phyloP scores from a whole-genome alignment of 2,329 filamentous ascomycete species.

The Dactylella cylindrospora region DNA sequence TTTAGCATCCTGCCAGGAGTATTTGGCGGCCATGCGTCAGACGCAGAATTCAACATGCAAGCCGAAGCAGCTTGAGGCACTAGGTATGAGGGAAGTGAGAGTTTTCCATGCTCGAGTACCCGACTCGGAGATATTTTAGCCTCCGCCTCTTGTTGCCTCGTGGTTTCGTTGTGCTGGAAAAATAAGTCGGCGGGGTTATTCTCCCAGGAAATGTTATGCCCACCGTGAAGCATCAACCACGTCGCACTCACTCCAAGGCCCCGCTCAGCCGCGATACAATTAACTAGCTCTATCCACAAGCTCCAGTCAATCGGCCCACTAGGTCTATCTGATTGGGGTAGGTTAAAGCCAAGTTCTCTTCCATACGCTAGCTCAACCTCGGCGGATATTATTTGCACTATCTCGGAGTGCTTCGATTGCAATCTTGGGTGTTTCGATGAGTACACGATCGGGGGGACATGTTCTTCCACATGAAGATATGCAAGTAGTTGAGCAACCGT shows the following conservation, averaged over 20 bases:
- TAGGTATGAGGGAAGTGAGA: conserved; percentile 29
- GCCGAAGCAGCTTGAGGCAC: conserved; percentile 25
- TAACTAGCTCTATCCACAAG: conserved; percentile 39
- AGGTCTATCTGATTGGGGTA: conserved; percentile 13
- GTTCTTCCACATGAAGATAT: conserved; percentile 38
- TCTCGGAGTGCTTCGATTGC: conserved; percentile 13
- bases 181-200: background rate
- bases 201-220: conserved; percentile 25
- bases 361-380: conserved; percentile 32
- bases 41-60: conserved; percentile 24
- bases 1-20: conserved; percentile 33
- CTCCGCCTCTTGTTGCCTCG: background rate
- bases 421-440: conserved; percentile 34
- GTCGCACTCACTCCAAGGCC: conserved; percentile 37
- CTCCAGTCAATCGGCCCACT: conserved; percentile 24
- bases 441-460: conserved; percentile 36
- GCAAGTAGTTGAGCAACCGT: conserved; percentile 35
- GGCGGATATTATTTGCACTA: conserved; percentile 22
- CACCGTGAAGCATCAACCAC: conserved; percentile 25
- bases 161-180: background rate
- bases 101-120: too few relatives aligned
- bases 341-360: conserved; percentile 14
- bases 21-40: conserved; percentile 39
- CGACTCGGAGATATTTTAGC: background rate
- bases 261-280: conserved; percentile 36